phyloP scores from a whole-genome alignment of 805 yeast genomes.

The Kodamaea fukazawae region DNA sequence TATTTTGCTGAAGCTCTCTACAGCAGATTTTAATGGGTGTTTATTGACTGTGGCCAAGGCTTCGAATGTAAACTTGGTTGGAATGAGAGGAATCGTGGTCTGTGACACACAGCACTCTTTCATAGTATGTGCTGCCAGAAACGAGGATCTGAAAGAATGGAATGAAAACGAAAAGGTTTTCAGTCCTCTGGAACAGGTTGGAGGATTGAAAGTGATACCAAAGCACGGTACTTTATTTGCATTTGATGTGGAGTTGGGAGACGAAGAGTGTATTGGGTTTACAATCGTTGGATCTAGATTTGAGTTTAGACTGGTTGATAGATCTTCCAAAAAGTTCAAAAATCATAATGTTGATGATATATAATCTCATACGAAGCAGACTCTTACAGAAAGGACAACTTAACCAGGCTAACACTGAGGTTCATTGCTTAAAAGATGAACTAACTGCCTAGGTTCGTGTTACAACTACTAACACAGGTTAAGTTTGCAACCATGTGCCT shows the following conservation, averaged over 20 bases:
- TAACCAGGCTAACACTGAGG: too few relatives aligned
- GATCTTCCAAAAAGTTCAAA: slow-evolving; percentile 84
- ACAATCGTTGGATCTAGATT: slow-evolving; percentile 78
- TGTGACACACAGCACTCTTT: slow-evolving; percentile 82
- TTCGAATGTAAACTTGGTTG: slow-evolving; percentile 55
- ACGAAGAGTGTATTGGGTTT: slow-evolving; percentile 47
- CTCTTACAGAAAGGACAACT: too few relatives aligned
- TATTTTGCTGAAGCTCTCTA: slow-evolving; percentile 55
- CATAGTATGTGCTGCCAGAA: slow-evolving; percentile 53
- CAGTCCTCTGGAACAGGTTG: slow-evolving; percentile 37
- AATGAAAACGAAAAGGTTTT: slow-evolving; percentile 19
- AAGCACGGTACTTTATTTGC: slow-evolving; percentile 67
- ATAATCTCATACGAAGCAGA: slow-evolving; percentile 8
- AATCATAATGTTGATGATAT: slow-evolving; percentile 67
- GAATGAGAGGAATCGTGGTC: slow-evolving; percentile 69
- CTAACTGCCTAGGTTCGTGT: too few relatives aligned
- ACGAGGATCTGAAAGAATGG: slow-evolving; percentile 33
- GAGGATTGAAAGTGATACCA: slow-evolving; percentile 64
- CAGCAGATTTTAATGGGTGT: slow-evolving; percentile 85
- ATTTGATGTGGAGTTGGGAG: slow-evolving; percentile 38
- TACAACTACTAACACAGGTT: too few relatives aligned
- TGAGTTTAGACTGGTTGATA: slow-evolving; percentile 69
- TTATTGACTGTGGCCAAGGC: slow-evolving; percentile 55
- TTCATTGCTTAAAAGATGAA: too few relatives aligned
- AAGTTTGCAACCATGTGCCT: too few relatives aligned